Evolutionary conservation across 257 asterid species (phyloP).

Genomic region (Lantana camara): DNA sequence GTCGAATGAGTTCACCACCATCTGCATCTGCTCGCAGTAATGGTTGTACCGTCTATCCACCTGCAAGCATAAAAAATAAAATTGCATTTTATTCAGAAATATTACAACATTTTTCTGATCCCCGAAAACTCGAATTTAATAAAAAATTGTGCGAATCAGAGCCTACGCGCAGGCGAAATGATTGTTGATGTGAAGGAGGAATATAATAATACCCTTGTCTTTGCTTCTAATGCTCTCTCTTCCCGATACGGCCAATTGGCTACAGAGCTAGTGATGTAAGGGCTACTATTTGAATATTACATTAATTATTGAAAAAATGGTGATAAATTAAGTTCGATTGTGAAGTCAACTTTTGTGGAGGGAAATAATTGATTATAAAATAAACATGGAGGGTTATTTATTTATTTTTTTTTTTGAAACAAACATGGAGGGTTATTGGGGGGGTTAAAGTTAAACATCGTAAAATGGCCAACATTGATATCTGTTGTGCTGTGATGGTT

Average conservation of each 20-base stretch:
- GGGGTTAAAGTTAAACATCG: neutral
- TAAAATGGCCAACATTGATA: slow-evolving; percentile 13
- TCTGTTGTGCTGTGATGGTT: slow-evolving; percentile 29
- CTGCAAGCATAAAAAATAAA: slow-evolving; percentile 30
- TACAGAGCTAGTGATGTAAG: slow-evolving; percentile 1
- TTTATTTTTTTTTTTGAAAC: no score
- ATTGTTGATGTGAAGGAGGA: slow-evolving; percentile 50
- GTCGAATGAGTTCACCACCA: slow-evolving; percentile 97
- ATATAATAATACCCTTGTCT: slow-evolving; percentile 41
- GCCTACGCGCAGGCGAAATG: slow-evolving; percentile 36
- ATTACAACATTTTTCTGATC: neutral
- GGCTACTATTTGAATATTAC: slow-evolving; percentile 10
- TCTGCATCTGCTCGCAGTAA: slow-evolving; percentile 97
- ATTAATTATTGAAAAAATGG: neutral
- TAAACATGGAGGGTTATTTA: neutral
- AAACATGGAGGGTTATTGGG: neutral
- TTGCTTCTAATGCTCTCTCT: slow-evolving; percentile 30
- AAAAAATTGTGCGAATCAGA: slow-evolving; percentile 28
- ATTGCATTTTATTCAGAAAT: no score
- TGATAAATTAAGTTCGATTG: no score
- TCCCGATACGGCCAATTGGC: slow-evolving; percentile 45
- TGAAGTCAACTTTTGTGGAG: slow-evolving; percentile 36
- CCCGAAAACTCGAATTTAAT: neutral
- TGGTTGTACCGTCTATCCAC: slow-evolving; percentile 92
- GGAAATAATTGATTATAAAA: neutral